phyloP scores from a whole-genome alignment of 148 eudicot species.

The Heliamphora exappendiculata region DNA sequence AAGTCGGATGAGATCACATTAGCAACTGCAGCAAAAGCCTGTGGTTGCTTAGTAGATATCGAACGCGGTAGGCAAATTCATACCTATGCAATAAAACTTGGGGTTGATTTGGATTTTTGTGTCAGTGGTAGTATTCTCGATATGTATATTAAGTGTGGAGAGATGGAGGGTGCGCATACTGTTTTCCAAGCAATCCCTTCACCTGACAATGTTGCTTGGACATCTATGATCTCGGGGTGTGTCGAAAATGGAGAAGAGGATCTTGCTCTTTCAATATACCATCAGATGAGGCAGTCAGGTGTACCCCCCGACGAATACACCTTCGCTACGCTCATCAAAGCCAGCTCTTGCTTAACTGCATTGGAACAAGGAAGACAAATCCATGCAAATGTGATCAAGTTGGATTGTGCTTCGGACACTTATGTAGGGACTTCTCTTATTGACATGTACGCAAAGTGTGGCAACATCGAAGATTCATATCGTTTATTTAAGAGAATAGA shows the following conservation, averaged over 20 bases:
- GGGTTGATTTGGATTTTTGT: background rate
- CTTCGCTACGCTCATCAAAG: slow-evolving; percentile 4
- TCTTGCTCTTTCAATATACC: slow-evolving; percentile 2
- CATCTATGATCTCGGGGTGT: background rate
- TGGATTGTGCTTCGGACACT: slow-evolving; percentile 7
- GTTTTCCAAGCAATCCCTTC: slow-evolving; percentile 3
- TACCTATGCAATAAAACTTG: background rate
- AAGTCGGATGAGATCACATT: slow-evolving; percentile 23
- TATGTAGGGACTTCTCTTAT: slow-evolving; percentile 1
- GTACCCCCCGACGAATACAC: slow-evolving; percentile 3
- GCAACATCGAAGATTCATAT: slow-evolving; percentile 6
- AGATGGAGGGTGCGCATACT: background rate
- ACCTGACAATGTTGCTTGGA: slow-evolving; percentile 7
- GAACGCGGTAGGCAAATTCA: background rate
- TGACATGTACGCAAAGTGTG: slow-evolving; percentile 7
- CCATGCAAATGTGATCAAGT: slow-evolving; percentile 3
- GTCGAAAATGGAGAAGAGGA: slow-evolving; percentile 8
- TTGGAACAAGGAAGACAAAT: slow-evolving; percentile 7
- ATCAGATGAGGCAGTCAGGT: slow-evolving; percentile 5
- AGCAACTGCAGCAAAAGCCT: slow-evolving; percentile 20
- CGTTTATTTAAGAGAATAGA: background rate
- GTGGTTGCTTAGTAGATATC: slow-evolving; percentile 6
- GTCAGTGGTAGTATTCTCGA: background rate
- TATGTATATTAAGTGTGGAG: slow-evolving; percentile 5
- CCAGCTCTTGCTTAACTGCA: slow-evolving; percentile 5